Evolutionary conservation across 2,329 filamentous ascomycete genomes (phyloP), one percentile per base, ranked within the genome.

Genomic region (Aspergillus eucalypticola): DNA sequence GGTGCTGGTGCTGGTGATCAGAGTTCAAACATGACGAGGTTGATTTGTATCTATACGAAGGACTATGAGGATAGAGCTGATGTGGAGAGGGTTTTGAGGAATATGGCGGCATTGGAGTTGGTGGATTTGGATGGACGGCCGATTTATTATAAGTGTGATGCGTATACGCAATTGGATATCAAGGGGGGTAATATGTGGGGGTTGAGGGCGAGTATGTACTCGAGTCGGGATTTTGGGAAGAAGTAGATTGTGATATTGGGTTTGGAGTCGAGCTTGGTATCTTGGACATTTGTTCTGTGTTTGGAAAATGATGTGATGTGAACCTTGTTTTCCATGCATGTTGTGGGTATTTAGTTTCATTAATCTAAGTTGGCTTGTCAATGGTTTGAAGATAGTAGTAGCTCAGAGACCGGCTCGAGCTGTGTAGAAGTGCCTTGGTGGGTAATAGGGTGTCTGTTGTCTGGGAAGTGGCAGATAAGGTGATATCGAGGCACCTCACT

Each of bases 121-220:
- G 80, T 89, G 15, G 67, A 70, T 6, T 62, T 65, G 23, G 67
- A 69, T 13, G 19, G 75, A 65, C 52, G 77, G 49, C 77, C 81
- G 1, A 87, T 95, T 53, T 94, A 91, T 73, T 96, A 96, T 78
- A 96, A 96, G 71, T 84, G 84, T 67, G 88, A 91, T 79, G 87
- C 84, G 0, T 90, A 84, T 69, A 90, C 89, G 1, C 83, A 89
- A 71, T 76, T 91, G 27, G 85, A 85, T 3, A 85, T 91, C 58
- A 80, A 80, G 15, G 79, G 77, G 10, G 81, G 80, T 0, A 91
- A 91, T 69, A 73, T 81, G 1, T 91, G 84, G 81, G 83, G 82
- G 1, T 75, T 92, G 59, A 83, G 81, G 67, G 83, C 88, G 46
- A 80, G 74, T 61, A 66, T 79, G 73, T 79, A 73, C 59, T 76